phyloP scores from a whole-genome alignment of 2,329 filamentous ascomycete species.

The Incumbomyces delicatus region DNA sequence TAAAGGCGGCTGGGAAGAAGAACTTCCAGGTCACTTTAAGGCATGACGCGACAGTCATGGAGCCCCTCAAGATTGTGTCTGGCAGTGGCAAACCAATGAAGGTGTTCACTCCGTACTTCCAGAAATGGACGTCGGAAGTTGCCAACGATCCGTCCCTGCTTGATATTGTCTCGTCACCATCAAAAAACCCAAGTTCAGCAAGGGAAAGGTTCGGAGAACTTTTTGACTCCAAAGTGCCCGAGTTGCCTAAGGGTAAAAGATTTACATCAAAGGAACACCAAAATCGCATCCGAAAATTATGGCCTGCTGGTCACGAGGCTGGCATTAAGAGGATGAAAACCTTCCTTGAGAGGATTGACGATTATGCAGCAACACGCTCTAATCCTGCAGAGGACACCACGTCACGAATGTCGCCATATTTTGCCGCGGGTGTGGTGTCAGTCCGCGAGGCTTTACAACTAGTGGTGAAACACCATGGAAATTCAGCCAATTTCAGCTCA shows the following conservation, averaged over 20 bases:
- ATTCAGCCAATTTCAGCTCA: slow-evolving; percentile 34
- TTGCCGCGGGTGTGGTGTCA: slow-evolving; percentile 30
- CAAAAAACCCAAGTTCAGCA: slow-evolving; percentile 25
- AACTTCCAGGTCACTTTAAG: slow-evolving; percentile 32
- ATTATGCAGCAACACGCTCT: slow-evolving; percentile 26
- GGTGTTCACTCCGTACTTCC: slow-evolving; percentile 44
- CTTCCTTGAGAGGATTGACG: slow-evolving; percentile 26
- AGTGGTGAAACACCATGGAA: slow-evolving; percentile 33
- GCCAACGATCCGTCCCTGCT: slow-evolving; percentile 34
- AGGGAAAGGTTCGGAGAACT: slow-evolving; percentile 29
- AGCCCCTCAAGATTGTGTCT: slow-evolving; percentile 35
- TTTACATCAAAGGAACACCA: slow-evolving; percentile 25
- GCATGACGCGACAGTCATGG: slow-evolving; percentile 42
- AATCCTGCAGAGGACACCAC: slow-evolving; percentile 27
- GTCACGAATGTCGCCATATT: slow-evolving; percentile 28
- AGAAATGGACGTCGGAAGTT: slow-evolving; percentile 36
- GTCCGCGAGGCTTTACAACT: slow-evolving; percentile 37
- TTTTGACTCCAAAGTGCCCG: slow-evolving; percentile 24
- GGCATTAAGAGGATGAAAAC: slow-evolving; percentile 24
- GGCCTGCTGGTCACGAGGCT: slow-evolving; percentile 28
- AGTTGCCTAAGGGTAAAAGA: slow-evolving; percentile 24
- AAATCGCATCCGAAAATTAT: slow-evolving; percentile 27
- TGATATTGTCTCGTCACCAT: slow-evolving; percentile 32
- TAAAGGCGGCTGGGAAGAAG: slow-evolving; percentile 26
- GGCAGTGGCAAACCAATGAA: slow-evolving; percentile 39